Percentiles rank a stretch among this genome's conserved stretches.
These are phyloP conservation scores for Trichoderma semiorbis DNA, from an alignment of 2,329 filamentous ascomycete genomes.

Conservation along the genomic window DNA sequence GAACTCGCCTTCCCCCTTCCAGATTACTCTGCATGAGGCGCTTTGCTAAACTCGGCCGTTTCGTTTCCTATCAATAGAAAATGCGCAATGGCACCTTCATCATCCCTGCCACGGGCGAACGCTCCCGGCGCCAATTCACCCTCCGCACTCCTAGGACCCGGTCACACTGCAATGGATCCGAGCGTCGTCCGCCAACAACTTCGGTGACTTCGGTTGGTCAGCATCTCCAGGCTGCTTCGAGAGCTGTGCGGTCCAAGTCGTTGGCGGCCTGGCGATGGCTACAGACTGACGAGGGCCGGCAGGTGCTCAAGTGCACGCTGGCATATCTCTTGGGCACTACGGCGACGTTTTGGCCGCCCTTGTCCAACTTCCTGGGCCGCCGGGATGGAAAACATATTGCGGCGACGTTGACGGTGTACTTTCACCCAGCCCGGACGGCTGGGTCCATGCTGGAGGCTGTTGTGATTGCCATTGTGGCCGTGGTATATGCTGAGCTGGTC, in stretches of 20 bases:
- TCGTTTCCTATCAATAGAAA: conserved; percentile 46
- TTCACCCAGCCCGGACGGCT: conserved; percentile 80
- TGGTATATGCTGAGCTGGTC: conserved; percentile 66
- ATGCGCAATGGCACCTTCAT: conserved; percentile 84
- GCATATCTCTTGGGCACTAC: conserved; percentile 85
- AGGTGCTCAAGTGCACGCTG: conserved; percentile 84
- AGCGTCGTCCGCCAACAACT: conserved; percentile 21
- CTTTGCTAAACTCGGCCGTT: neutral
- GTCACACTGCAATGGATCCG: conserved; percentile 27
- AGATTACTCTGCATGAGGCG: conserved; percentile 10
- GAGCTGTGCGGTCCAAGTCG: conserved; percentile 28
- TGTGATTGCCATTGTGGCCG: conserved; percentile 71
- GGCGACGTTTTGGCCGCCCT: conserved; percentile 73
- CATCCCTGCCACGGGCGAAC: conserved; percentile 80
- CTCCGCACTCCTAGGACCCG: conserved; percentile 53
- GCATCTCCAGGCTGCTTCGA: conserved; percentile 17
- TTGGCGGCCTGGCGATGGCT: conserved; percentile 55
- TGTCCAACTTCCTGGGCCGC: conserved; percentile 71
- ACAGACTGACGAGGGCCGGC: conserved; percentile 69
- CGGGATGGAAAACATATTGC: conserved; percentile 93
- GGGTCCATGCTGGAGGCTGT: conserved; percentile 89
- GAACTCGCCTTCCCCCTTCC: neutral
- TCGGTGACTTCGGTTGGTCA: conserved; percentile 17
- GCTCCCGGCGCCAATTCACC: conserved; percentile 75
- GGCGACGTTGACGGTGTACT: conserved; percentile 91